Conservation (phyloP, 306 rosid genomes). For the Inga leiocalycina region DNA sequence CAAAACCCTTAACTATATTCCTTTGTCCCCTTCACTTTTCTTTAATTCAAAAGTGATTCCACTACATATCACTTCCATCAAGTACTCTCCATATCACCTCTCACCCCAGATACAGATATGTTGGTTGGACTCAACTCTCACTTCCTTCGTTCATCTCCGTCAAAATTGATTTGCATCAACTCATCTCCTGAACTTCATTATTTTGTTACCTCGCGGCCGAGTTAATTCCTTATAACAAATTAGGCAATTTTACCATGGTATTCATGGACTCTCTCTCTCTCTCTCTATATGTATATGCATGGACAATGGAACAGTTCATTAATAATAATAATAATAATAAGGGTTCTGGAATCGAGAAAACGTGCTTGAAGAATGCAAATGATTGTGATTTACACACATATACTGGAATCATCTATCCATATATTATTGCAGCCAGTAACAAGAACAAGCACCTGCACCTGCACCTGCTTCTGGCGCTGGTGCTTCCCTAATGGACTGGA, state of each 20-base stretch:
- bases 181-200: background rate
- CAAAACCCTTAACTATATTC: conserved; percentile 36
- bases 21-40: conserved; percentile 12
- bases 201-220: background rate
- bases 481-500: conserved; percentile 34
- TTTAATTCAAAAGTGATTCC: conserved; percentile 9
- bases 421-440: background rate
- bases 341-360: background rate
- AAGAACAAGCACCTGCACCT: background rate
- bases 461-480: background rate
- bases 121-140: background rate
- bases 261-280: background rate
- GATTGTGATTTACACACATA: background rate
- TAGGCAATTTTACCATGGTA: background rate
- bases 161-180: background rate
- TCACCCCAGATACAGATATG: background rate
- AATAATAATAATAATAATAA: background rate
- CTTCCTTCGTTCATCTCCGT: background rate
- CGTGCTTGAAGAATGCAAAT: conserved; percentile 10
- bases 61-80: background rate
- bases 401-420: background rate
- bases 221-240: background rate
- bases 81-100: background rate
- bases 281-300: background rate
- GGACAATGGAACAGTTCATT: background rate